A percentile compares a stretch with the other conserved stretches of the same genome.
These are phyloP conservation scores for Suhomyces ambrosiae DNA, from an alignment of 1,139 yeast species.

Conservation along the genomic window DNA sequence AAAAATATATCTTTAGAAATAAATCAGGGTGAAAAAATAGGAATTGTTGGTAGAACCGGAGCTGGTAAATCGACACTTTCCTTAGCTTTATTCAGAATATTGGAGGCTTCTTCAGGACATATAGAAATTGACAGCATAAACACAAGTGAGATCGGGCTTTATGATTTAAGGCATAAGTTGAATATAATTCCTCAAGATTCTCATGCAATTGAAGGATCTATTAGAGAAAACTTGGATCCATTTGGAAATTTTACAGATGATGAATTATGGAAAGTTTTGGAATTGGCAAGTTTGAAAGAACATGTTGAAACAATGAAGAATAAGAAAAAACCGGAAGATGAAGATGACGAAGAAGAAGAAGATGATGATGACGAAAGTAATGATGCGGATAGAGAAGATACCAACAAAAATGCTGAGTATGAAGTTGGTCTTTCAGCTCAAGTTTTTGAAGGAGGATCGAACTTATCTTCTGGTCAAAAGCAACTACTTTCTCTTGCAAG, in stretches of 20 bases:
- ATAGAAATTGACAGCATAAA: conserved; percentile 30
- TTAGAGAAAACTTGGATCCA: conserved; percentile 35
- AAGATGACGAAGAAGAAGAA: conserved; percentile 16
- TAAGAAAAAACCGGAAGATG: conserved; percentile 22
- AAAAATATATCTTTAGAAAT: conserved; percentile 26
- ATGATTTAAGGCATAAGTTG: conserved; percentile 30
- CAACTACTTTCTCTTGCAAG: conserved; percentile 43
- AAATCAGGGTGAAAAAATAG: conserved; percentile 30
- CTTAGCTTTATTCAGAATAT: conserved; percentile 33
- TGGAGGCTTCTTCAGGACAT: conserved; percentile 31
- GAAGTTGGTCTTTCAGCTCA: conserved; percentile 23
- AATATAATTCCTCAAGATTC: conserved; percentile 37
- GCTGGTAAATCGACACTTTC: conserved; percentile 37
- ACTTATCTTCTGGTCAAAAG: conserved; percentile 40
- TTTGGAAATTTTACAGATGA: conserved; percentile 27
- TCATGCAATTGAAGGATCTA: conserved; percentile 32
- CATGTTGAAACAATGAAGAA: conserved; percentile 26
- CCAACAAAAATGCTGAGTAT: conserved; percentile 14
- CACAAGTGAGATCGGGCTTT: conserved; percentile 29
- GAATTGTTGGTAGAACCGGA: conserved; percentile 37
- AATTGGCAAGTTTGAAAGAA: conserved; percentile 31
- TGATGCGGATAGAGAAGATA: conserved; percentile 10
- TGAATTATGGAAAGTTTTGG: conserved; percentile 30
- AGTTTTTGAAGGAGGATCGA: conserved; percentile 37
- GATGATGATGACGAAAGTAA: conserved; percentile 18